These are phyloP conservation scores for Epichloe elymi DNA, from an alignment of 2,329 filamentous ascomycete genomes.

Conservation along the genomic window DNA sequence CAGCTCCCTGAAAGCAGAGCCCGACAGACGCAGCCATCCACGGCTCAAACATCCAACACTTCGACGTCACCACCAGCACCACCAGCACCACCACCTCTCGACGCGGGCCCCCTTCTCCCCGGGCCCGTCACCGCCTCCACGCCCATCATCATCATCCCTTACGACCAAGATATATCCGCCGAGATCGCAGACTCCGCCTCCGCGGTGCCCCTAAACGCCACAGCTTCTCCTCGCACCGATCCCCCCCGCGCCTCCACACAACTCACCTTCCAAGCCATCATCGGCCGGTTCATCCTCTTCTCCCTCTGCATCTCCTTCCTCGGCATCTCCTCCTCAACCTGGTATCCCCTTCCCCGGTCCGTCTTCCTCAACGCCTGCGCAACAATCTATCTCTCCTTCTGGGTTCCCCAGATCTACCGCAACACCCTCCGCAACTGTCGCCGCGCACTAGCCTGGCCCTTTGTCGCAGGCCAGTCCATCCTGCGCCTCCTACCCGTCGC, in stretches of 20 bases:
- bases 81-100: constrained; percentile 9
- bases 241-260: constrained; percentile 13
- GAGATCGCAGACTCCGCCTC: constrained; percentile 37
- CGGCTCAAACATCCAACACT: neutral
- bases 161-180: constrained; percentile 49
- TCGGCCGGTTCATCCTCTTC: constrained; percentile 43
- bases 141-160: constrained; percentile 48
- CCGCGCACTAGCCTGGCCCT: constrained; percentile 81
- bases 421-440: constrained; percentile 87
- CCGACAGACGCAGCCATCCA: constrained; percentile 23
- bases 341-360: constrained; percentile 42
- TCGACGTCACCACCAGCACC: neutral
- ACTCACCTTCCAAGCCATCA: constrained; percentile 39
- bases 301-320: constrained; percentile 44
- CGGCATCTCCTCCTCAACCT: constrained; percentile 45
- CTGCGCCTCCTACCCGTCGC: constrained; percentile 67
- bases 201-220: constrained; percentile 18
- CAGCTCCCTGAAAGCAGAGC: constrained; percentile 42
- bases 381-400: constrained; percentile 75
- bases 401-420: constrained; percentile 82
- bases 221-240: constrained; percentile 12
- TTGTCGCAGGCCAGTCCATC: constrained; percentile 70
- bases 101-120: constrained; percentile 20
- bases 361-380: constrained; percentile 50
- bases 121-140: constrained; percentile 26